phyloP scores from a whole-genome alignment of 2,329 filamentous ascomycete genomes.

The Talaromyces sp. region DNA sequence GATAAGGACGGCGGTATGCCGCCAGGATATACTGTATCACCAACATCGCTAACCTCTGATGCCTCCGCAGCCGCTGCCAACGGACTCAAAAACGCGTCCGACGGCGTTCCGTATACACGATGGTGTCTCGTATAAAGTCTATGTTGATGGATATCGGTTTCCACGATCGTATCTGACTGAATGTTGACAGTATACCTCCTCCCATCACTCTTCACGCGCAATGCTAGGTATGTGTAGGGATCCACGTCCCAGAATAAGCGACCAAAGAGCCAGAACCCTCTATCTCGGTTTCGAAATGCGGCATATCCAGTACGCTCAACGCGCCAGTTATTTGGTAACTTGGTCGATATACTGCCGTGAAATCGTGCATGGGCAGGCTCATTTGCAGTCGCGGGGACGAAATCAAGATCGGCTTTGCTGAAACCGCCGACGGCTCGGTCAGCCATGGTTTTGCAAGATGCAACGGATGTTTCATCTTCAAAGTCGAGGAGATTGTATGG shows the following conservation, averaged over 20 bases:
- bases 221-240: constrained; percentile 77
- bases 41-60: constrained; percentile 24
- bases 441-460: constrained; percentile 68
- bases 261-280: constrained; percentile 76
- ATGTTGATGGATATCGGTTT: constrained; percentile 95
- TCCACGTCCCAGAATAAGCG: constrained; percentile 84
- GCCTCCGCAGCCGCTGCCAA: constrained; percentile 20
- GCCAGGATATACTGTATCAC: constrained; percentile 26
- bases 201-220: constrained; percentile 86
- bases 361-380: constrained; percentile 69
- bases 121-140: constrained; percentile 60
- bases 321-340: constrained; percentile 64
- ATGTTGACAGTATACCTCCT: constrained; percentile 92
- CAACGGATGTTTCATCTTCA: constrained; percentile 35
- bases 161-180: constrained; percentile 88
- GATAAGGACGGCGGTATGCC: constrained; percentile 37
- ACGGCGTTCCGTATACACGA: constrained; percentile 22
- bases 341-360: constrained; percentile 81
- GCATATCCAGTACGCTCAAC: constrained; percentile 66
- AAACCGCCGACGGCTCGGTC: constrained; percentile 84
- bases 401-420: constrained; percentile 70
- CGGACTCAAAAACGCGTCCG: constrained; percentile 20
- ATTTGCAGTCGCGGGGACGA: constrained; percentile 47
- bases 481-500: constrained; percentile 42
- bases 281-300: constrained; percentile 80